Conservation (phyloP, 1,284 basidiomycete genomes). For the Psilocybe mexicana region DNA sequence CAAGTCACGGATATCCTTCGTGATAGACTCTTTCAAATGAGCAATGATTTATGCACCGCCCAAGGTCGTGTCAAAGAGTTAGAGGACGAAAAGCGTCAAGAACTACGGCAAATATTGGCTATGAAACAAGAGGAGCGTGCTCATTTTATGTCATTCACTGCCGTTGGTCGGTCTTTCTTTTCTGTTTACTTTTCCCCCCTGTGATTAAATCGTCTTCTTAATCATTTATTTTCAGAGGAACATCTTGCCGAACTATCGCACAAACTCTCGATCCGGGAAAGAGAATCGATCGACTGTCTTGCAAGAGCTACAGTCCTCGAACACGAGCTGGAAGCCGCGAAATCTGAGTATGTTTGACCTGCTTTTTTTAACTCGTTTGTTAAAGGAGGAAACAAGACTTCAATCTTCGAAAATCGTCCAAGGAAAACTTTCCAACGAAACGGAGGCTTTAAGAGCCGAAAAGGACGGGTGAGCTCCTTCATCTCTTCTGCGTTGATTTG, state of each 20-base stretch:
- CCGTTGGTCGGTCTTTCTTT: slow-evolving; percentile 28
- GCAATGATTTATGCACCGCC: slow-evolving; percentile 44
- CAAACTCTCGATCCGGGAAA: slow-evolving; percentile 31
- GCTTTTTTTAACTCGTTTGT: background rate
- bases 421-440: slow-evolving; percentile 11
- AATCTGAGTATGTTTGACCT: slow-evolving; percentile 5
- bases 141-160: slow-evolving; percentile 23
- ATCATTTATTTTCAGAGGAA: slow-evolving; percentile 22
- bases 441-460: slow-evolving; percentile 15
- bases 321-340: slow-evolving; percentile 14
- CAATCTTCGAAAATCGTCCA: slow-evolving; percentile 2
- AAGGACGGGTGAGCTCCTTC: slow-evolving; percentile 17
- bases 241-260: slow-evolving; percentile 30
- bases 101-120: too few species aligned
- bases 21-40: slow-evolving; percentile 48
- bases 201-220: background rate
- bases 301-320: slow-evolving; percentile 22
- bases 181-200: background rate
- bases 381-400: background rate
- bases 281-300: slow-evolving; percentile 28
- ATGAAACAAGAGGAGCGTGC: slow-evolving; percentile 16
- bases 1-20: slow-evolving; percentile 53
- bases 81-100: slow-evolving; percentile 34
- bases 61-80: slow-evolving; percentile 41
- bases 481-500: background rate